phyloP scores from a whole-genome alignment of 441 rosid genomes.

The Erodium trifolium region DNA sequence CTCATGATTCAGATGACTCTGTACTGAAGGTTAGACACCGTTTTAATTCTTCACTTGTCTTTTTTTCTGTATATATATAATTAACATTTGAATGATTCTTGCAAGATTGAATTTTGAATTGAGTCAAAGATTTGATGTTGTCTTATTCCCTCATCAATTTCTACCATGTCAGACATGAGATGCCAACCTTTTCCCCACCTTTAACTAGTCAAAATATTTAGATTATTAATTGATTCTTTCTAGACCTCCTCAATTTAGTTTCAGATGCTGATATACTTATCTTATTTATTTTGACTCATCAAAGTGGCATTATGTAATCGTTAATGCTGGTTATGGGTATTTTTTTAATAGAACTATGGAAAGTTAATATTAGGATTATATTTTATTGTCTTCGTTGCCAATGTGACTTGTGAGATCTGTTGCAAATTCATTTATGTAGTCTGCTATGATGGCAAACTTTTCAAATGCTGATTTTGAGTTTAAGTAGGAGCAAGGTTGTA shows the following conservation, averaged over 20 bases:
- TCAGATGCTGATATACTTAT: not conserved
- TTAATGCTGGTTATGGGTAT: constrained; percentile 4
- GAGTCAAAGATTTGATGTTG: not conserved
- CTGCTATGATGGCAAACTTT: not conserved
- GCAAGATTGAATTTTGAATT: not conserved
- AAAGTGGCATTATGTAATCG: constrained; percentile 1
- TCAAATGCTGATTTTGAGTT: not conserved
- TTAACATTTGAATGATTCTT: not conserved
- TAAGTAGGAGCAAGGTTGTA: not conserved
- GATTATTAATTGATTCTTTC: not conserved
- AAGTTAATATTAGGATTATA: not conserved
- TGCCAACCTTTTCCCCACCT: not conserved
- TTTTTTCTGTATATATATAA: not conserved
- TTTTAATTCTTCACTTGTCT: constrained; percentile 8
- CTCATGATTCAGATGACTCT: constrained; percentile 50
- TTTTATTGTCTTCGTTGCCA: not conserved
- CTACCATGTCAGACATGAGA: constrained; percentile 2
- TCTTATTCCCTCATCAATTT: not conserved
- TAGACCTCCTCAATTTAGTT: not conserved
- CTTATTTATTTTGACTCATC: not conserved
- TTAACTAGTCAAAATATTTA: not conserved
- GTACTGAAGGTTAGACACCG: constrained; percentile 53
- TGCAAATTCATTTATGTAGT: not conserved
- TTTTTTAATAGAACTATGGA: not conserved
- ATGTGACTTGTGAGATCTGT: not conserved